Percentiles rank a stretch among this genome's conserved stretches.
Conservation (phyloP, 2,329 filamentous ascomycete genomes). For the Fusarium coffeatum region DNA sequence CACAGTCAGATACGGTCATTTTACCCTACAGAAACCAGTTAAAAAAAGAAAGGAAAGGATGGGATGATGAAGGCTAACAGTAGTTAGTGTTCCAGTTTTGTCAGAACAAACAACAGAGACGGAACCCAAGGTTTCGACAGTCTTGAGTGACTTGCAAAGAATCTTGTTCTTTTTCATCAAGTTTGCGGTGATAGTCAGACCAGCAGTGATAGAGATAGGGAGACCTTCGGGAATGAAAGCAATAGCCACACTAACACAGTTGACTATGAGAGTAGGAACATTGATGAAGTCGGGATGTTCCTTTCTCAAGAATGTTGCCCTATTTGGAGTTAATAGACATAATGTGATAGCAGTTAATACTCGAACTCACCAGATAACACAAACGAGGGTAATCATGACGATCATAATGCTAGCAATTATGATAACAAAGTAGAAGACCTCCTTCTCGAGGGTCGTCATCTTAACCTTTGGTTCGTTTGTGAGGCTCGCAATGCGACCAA, state of each 20-base stretch:
- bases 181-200: slow-evolving; percentile 79
- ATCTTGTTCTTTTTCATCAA: slow-evolving; percentile 82
- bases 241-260: slow-evolving; percentile 77
- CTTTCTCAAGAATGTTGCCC: slow-evolving; percentile 76
- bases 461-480: slow-evolving; percentile 76
- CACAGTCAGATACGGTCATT: slow-evolving; percentile 78
- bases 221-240: slow-evolving; percentile 82
- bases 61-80: no score
- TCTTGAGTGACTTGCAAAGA: slow-evolving; percentile 83
- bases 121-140: slow-evolving; percentile 78
- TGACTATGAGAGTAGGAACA: slow-evolving; percentile 77
- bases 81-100: slow-evolving; percentile 78
- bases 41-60: no score
- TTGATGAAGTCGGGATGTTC: slow-evolving; percentile 76
- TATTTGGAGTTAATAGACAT: slow-evolving; percentile 40
- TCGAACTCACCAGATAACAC: slow-evolving; percentile 57
- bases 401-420: slow-evolving; percentile 78
- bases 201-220: slow-evolving; percentile 75
- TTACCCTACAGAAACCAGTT: slow-evolving; percentile 65
- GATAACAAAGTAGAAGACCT: slow-evolving; percentile 79
- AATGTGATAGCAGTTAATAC: accelerated
- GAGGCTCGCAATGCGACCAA: slow-evolving; percentile 79
- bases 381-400: slow-evolving; percentile 72
- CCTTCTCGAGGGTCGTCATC: slow-evolving; percentile 76
- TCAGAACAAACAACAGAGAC: slow-evolving; percentile 81